phyloP scores from a whole-genome alignment of 2,329 filamentous ascomycete species.

The Cytospora schulzeri region DNA sequence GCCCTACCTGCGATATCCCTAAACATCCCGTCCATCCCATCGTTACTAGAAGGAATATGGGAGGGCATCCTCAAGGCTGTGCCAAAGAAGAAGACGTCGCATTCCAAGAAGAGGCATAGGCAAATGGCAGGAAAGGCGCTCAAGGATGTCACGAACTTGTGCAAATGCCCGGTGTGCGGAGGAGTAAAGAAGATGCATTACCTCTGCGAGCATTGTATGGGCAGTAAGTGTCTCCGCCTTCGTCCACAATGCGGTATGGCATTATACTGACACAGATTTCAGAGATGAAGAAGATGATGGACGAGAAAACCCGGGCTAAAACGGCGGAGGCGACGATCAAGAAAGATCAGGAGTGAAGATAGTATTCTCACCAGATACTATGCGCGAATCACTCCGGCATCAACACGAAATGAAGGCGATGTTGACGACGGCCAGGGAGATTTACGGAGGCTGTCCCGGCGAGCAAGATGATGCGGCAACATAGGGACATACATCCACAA shows the following conservation, averaged over 20 bases:
- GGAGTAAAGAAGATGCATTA: constrained; percentile 85
- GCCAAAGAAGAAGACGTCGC: constrained; percentile 98
- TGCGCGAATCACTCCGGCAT: background rate
- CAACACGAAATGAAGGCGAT: background rate
- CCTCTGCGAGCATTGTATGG: constrained; percentile 83
- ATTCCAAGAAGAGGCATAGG: constrained; percentile 90
- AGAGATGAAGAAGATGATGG: constrained; percentile 28
- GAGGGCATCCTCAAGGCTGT: constrained; percentile 89
- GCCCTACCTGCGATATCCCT: constrained; percentile 63
- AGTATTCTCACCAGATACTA: background rate
- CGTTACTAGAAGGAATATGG: constrained; percentile 82
- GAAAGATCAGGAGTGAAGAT: constrained; percentile 17
- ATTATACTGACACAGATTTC: constrained; percentile 14
- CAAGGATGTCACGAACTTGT: constrained; percentile 85
- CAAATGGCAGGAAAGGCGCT: constrained; percentile 95
- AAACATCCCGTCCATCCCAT: constrained; percentile 61
- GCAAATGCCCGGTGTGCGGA: constrained; percentile 88
- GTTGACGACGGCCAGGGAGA: background rate
- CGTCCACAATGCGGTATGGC: too few species aligned
- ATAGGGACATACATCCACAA: background rate
- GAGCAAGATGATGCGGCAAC: background rate
- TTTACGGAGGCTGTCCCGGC: background rate
- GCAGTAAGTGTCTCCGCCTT: constrained; percentile 60
- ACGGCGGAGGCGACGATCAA: constrained; percentile 19
- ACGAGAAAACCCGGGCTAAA: constrained; percentile 14